Conservation (phyloP, 345 rosid genomes). For the Brassica juncea region DNA sequence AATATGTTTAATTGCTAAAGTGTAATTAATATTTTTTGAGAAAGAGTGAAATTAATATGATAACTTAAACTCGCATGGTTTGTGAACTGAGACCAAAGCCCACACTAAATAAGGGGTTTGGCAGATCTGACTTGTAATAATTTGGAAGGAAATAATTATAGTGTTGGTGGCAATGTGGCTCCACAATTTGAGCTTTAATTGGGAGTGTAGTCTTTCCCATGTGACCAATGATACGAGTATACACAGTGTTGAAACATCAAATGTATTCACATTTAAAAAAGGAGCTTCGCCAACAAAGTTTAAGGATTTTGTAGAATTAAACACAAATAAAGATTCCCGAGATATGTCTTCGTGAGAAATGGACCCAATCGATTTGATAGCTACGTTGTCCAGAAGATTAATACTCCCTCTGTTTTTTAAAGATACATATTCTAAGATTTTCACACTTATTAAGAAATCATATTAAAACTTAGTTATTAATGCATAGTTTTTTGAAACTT, state of each 20-base stretch:
- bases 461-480: too few relatives aligned
- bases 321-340: slow-evolving; percentile 33
- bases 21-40: not conserved
- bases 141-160: slow-evolving; percentile 20
- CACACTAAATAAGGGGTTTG: slow-evolving; percentile 23
- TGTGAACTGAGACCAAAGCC: slow-evolving; percentile 23
- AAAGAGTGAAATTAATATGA: not conserved
- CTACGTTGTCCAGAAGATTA: slow-evolving; percentile 5
- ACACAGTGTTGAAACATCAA: slow-evolving; percentile 18
- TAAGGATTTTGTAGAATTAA: slow-evolving; percentile 33
- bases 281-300: slow-evolving; percentile 26
- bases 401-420: not conserved
- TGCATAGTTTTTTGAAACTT: too few relatives aligned
- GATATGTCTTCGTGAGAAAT: slow-evolving; percentile 30
- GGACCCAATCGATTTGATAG: slow-evolving; percentile 30
- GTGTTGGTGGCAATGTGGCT: slow-evolving; percentile 41
- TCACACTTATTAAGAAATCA: too few relatives aligned
- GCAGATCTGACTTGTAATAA: slow-evolving; percentile 13
- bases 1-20: not conserved
- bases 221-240: slow-evolving; percentile 34
- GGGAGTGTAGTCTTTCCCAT: slow-evolving; percentile 36
- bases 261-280: not conserved
- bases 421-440: too few relatives aligned
- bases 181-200: slow-evolving; percentile 31
- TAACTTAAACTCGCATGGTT: slow-evolving; percentile 15